These are phyloP conservation scores for Choiromyces venosus DNA, from an alignment of 495 filamentous ascomycete species.

Conservation along the genomic window DNA sequence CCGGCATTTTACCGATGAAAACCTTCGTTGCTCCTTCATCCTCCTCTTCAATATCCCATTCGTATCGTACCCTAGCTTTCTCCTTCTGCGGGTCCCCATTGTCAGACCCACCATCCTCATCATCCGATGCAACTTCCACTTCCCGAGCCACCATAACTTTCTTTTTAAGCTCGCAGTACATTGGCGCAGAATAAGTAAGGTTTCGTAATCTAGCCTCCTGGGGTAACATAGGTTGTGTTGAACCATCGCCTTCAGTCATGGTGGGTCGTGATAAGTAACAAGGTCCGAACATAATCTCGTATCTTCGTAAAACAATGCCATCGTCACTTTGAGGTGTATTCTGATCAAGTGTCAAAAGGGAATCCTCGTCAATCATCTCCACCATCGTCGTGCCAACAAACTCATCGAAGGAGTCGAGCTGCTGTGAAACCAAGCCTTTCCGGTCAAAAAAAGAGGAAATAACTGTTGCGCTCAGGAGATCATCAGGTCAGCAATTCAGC, in stretches of 20 bases:
- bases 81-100: constrained; percentile 46
- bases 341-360: constrained; percentile 80
- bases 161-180: constrained; percentile 79
- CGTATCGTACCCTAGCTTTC: constrained; percentile 49
- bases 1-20: constrained; percentile 88
- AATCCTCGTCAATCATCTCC: constrained; percentile 83
- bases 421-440: constrained; percentile 94
- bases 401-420: constrained; percentile 97
- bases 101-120: constrained; percentile 50
- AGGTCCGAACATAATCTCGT: constrained; percentile 85
- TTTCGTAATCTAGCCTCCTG: constrained; percentile 93
- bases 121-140: constrained; percentile 56
- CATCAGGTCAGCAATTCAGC: constrained; percentile 13
- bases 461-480: constrained; percentile 47
- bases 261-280: constrained; percentile 77
- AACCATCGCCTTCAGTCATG: constrained; percentile 87
- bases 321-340: constrained; percentile 71
- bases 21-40: constrained; percentile 52
- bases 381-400: constrained; percentile 90
- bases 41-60: constrained; percentile 43
- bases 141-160: constrained; percentile 76
- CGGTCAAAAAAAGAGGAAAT: constrained; percentile 92
- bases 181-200: constrained; percentile 85
- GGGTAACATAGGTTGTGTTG: constrained; percentile 70
- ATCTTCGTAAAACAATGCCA: constrained; percentile 74